Evolutionary conservation across 1,284 basidiomycete species (phyloP).

Genomic region (Melampsora americana): DNA sequence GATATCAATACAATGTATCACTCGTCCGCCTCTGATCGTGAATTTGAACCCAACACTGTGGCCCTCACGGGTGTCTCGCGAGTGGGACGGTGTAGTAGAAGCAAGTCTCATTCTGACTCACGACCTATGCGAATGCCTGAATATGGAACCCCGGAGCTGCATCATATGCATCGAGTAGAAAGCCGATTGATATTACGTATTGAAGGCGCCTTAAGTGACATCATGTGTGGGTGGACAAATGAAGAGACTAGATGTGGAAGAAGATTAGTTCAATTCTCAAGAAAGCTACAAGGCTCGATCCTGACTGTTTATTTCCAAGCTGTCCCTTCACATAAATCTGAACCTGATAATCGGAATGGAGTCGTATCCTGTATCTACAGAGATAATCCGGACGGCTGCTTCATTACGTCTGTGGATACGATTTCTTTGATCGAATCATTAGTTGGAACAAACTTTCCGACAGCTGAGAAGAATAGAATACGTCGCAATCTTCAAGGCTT

Average conservation of each 20-base stretch:
- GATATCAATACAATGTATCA: not conserved
- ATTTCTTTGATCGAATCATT: slow-evolving; percentile 87
- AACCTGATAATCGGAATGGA: not conserved
- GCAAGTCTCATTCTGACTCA: slow-evolving; percentile 8
- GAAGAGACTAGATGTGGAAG: slow-evolving; percentile 3
- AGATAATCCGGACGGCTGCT: slow-evolving; percentile 55
- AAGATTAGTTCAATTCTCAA: not conserved
- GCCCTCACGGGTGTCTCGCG: not conserved
- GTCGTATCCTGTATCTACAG: slow-evolving; percentile 1
- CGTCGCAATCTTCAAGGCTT: slow-evolving; percentile 89
- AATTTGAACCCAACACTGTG: not conserved
- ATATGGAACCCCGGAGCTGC: not conserved
- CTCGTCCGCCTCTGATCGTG: not conserved
- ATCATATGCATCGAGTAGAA: not conserved
- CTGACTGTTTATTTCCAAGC: not conserved
- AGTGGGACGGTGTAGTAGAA: not conserved
- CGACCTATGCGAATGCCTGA: slow-evolving; percentile 1
- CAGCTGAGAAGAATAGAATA: slow-evolving; percentile 95
- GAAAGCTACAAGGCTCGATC: not conserved
- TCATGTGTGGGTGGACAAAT: slow-evolving; percentile 1
- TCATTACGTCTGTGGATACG: slow-evolving; percentile 86
- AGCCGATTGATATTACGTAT: not conserved
- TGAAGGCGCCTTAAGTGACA: not conserved
- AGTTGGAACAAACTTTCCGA: slow-evolving; percentile 75
- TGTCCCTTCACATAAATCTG: slow-evolving; percentile 5